These are phyloP conservation scores for Hibiscus syriacus DNA, from an alignment of 345 rosid species.

Conservation along the genomic window DNA sequence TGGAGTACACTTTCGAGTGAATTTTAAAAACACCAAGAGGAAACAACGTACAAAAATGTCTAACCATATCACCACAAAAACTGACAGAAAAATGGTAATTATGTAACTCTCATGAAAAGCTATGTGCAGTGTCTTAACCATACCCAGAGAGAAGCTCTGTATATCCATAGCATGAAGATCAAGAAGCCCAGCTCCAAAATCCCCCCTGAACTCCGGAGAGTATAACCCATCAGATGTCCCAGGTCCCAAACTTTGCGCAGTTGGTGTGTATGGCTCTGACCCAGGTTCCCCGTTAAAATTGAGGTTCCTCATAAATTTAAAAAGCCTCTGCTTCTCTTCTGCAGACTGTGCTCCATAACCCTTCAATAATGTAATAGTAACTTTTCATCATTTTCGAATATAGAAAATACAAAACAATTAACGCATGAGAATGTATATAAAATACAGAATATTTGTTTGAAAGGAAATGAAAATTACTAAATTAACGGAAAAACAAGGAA, in stretches of 20 bases:
- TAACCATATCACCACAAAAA: background rate
- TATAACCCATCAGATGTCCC: slow-evolving; percentile 71
- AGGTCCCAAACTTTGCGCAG: slow-evolving; percentile 52
- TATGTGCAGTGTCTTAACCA: slow-evolving; percentile 5
- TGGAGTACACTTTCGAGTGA: background rate
- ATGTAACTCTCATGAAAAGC: background rate
- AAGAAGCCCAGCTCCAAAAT: slow-evolving; percentile 97
- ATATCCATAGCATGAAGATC: slow-evolving; percentile 97
- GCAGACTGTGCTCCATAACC: slow-evolving; percentile 98
- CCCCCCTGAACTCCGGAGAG: slow-evolving; percentile 92
- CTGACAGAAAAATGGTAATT: background rate
- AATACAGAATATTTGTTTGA: background rate
- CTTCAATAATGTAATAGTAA: slow-evolving; percentile 38
- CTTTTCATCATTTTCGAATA: background rate
- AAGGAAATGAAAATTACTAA: no score
- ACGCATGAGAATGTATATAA: background rate
- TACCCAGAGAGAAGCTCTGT: slow-evolving; percentile 97
- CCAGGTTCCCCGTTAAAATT: slow-evolving; percentile 92
- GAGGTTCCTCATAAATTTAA: slow-evolving; percentile 89
- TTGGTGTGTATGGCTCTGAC: slow-evolving; percentile 62
- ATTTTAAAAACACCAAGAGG: background rate
- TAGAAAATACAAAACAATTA: background rate
- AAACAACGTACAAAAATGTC: background rate
- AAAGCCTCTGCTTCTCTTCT: slow-evolving; percentile 92
- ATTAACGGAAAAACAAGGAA: no score